Evolutionary conservation across 2,329 filamentous ascomycete genomes (phyloP), one percentile per base, ranked within the genome.

Genomic region (Aspergillus vadensis): DNA sequence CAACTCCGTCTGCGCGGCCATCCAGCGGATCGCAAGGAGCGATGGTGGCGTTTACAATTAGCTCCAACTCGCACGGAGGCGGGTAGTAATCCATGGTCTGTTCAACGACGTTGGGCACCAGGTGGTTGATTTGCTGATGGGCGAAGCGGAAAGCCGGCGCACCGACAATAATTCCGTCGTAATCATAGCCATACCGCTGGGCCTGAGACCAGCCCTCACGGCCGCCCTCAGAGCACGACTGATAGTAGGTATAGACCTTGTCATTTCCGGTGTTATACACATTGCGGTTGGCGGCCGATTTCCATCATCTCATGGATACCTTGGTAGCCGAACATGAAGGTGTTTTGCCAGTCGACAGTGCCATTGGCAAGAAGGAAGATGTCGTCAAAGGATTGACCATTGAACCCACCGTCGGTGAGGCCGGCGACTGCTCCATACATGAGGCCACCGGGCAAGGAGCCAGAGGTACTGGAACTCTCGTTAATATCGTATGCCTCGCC

Each of bases 141-240:
- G 27, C 27, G 10, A 30, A 30, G 27, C 27, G 27, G 27, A 30
- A 30, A 12, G 27, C 27, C 10, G 27, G 27, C 27, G 82, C 81
- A 44, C 80, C 81, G 1, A 74, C 72, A 36, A 80, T 71, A 7
- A 73, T 79, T 17, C 81, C 81, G 55, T 83, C 81, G 59, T 77
- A 82, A 50, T 80, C 76, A 8, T 79, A 79, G 4, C 67, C 70
- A 64, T 77, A 85, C 12, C 81, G 79, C 68, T 85, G 83, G 2
- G 82, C 73, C 68, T 84, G 82, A 57, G 74, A 78, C 78, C 78
- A 79, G 12, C 81, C 82, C 70, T 84, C 80, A 41, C 82, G 77
- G 0, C 81, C 83, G 14, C 83, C 83, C 54, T 85, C 82, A 8
- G 82, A 84, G 70, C 83, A 85, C 3, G 81, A 82, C 62, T 83